These are phyloP conservation scores for Ogataea zsoltii DNA, from an alignment of 805 yeast species.

Conservation along the genomic window DNA sequence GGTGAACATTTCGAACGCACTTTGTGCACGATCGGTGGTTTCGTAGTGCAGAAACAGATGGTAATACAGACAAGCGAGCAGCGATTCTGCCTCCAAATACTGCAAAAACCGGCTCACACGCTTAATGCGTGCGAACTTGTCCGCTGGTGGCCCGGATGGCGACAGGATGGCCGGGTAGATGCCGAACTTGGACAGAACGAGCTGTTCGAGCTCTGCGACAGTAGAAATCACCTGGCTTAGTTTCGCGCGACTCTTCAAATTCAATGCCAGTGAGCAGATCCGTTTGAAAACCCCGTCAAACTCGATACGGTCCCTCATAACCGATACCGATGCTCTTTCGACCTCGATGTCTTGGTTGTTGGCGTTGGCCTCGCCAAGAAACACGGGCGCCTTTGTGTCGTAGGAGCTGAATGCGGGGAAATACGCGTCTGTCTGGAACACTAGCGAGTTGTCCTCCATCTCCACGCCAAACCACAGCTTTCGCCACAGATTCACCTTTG, in stretches of 20 bases:
- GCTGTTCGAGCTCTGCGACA: conserved; percentile 37
- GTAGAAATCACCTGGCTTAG: conserved; percentile 36
- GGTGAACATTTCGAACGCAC: conserved; percentile 38
- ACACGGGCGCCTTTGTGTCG: conserved; percentile 46
- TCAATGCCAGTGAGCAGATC: conserved; percentile 34
- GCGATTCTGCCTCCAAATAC: conserved; percentile 19
- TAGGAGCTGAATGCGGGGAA: conserved; percentile 36
- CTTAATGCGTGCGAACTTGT: conserved; percentile 19
- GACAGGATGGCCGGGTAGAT: conserved; percentile 15
- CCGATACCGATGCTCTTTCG: conserved; percentile 39
- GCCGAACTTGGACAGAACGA: conserved; percentile 16
- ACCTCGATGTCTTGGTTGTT: conserved; percentile 37
- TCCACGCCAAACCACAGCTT: conserved; percentile 56
- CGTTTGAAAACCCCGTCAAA: conserved; percentile 33
- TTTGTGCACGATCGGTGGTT: conserved; percentile 24
- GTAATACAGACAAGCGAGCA: conserved; percentile 33
- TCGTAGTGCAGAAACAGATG: conserved; percentile 45
- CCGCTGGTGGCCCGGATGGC: conserved; percentile 11
- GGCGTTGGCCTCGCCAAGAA: conserved; percentile 30
- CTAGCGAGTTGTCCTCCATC: conserved; percentile 43
- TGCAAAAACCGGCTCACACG: conserved; percentile 20
- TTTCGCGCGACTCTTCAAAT: conserved; percentile 36
- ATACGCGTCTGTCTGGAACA: conserved; percentile 36
- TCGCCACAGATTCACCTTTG: conserved; percentile 51
- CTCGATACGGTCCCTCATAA: conserved; percentile 32